phyloP scores from a whole-genome alignment of 2,329 filamentous ascomycete genomes.

The Coniella lustricola region DNA sequence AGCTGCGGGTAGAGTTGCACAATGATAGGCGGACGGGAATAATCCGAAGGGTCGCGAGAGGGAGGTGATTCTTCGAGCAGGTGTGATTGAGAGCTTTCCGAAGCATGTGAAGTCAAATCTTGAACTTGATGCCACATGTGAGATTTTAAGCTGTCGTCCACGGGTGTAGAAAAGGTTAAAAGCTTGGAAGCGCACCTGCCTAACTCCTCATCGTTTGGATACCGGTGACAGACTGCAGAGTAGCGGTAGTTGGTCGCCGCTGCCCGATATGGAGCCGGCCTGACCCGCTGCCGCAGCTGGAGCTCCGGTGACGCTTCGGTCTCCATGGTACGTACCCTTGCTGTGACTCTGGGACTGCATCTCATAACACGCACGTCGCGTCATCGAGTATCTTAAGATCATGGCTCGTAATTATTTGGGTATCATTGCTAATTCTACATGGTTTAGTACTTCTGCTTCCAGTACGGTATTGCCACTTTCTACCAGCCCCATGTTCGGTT shows the following conservation, averaged over 20 bases:
- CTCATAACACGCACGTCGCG: not conserved
- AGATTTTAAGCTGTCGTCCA: too few species aligned
- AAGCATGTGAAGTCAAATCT: too few species aligned
- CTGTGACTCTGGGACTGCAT: not conserved
- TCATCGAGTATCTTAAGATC: not conserved
- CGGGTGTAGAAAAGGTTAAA: too few species aligned
- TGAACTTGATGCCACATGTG: too few species aligned
- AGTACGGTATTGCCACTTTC: not conserved
- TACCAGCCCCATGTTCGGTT: constrained; percentile 95
- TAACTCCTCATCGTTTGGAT: too few species aligned
- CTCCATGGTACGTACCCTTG: not conserved
- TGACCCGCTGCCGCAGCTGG: not conserved
- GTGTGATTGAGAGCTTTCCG: too few species aligned
- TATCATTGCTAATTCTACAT: constrained; percentile 6
- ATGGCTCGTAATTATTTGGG: constrained; percentile 11
- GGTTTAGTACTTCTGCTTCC: not conserved
- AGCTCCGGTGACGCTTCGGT: not conserved
- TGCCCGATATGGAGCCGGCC: not conserved
- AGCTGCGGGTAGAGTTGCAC: too few species aligned
- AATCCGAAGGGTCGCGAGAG: too few species aligned
- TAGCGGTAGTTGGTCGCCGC: not conserved
- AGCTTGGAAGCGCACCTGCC: too few species aligned
- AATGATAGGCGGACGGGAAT: too few species aligned
- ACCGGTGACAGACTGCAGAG: too few species aligned
- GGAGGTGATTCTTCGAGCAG: too few species aligned